Conservation (phyloP, 305 asterid species). For the Stenogyne calaminthoides region DNA sequence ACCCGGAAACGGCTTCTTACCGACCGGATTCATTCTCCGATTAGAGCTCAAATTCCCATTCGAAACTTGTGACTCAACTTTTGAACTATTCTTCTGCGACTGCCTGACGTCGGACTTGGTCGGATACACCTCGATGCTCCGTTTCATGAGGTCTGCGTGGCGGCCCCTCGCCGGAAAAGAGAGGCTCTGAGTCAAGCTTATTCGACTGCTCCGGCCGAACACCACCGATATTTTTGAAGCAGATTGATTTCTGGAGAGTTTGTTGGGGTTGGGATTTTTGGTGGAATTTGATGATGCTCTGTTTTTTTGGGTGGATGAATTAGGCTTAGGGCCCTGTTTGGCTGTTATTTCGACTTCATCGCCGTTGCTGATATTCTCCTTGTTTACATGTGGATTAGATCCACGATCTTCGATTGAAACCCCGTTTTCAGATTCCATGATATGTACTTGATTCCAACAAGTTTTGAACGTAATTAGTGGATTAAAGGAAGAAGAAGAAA, state of each 20-base stretch:
- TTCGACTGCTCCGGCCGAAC: conserved; percentile 49
- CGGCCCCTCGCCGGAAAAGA: conserved; percentile 66
- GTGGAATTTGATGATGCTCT: conserved; percentile 28
- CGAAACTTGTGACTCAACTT: conserved; percentile 38
- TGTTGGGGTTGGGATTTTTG: conserved; percentile 27
- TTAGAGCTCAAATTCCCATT: conserved; percentile 32
- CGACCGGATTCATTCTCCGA: conserved; percentile 36
- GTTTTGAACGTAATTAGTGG: too few relatives aligned
- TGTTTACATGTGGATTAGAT: conserved; percentile 37
- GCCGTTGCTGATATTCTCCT: conserved; percentile 31
- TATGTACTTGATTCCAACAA: too few relatives aligned
- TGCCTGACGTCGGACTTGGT: conserved; percentile 42
- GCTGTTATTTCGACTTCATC: conserved; percentile 12
- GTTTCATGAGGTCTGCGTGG: conserved; percentile 56
- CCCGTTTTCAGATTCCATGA: conserved; percentile 32
- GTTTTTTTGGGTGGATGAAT: conserved; percentile 4
- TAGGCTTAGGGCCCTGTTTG: neutral
- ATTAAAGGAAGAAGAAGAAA: too few relatives aligned
- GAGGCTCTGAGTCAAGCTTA: conserved; percentile 61
- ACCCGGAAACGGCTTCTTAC: conserved; percentile 41
- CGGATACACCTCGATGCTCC: conserved; percentile 59
- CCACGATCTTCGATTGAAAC: conserved; percentile 29
- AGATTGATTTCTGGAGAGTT: conserved; percentile 41
- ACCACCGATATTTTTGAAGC: conserved; percentile 43
- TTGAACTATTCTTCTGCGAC: conserved; percentile 43